Conservation (phyloP, 495 filamentous ascomycete species). For the Aspergillus bertholletiae region DNA sequence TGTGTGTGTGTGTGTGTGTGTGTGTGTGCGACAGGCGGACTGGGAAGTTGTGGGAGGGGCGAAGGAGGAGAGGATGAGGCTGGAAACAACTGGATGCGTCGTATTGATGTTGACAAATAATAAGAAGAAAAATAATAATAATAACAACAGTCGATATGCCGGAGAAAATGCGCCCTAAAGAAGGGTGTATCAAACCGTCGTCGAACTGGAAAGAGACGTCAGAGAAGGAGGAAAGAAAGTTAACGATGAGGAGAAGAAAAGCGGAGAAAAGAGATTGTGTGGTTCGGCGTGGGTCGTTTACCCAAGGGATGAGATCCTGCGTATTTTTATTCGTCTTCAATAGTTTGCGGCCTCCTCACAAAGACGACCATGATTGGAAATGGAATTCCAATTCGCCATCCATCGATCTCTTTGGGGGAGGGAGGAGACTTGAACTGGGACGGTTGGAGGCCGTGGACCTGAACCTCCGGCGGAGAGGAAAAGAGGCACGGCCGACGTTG, state of each 20-base stretch:
- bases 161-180: neutral
- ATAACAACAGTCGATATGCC: too few species aligned
- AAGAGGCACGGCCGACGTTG: too few species aligned
- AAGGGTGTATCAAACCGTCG: neutral
- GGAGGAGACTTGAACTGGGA: too few species aligned
- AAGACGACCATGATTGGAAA: neutral
- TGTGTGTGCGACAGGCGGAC: too few species aligned
- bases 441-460: too few species aligned
- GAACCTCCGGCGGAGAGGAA: too few species aligned
- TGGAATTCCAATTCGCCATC: neutral
- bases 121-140: neutral
- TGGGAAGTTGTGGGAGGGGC: neutral
- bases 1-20: too few species aligned
- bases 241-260: neutral
- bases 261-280: neutral
- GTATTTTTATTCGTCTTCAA: neutral
- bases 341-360: neutral
- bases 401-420: too few species aligned
- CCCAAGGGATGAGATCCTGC: neutral
- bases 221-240: neutral
- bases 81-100: neutral
- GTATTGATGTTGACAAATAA: neutral
- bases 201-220: neutral
- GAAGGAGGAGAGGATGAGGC: conserved; percentile 7
- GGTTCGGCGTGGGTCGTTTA: neutral